phyloP scores from a whole-genome alignment of 1,284 basidiomycete genomes.

The Fomitiporia mediterranea region DNA sequence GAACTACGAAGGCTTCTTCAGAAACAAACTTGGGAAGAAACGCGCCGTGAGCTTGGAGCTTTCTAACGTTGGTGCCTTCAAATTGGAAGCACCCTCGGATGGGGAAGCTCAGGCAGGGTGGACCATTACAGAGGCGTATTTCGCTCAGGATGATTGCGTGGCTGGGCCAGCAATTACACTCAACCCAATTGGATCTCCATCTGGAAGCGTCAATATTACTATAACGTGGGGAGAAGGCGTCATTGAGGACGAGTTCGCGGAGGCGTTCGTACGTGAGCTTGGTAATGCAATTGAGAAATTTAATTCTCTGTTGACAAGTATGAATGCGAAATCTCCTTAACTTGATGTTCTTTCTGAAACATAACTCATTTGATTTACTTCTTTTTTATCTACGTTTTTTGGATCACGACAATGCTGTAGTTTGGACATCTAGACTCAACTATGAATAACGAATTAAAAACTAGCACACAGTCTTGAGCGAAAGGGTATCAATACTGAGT shows the following conservation, averaged over 20 bases:
- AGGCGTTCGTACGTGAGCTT: slow-evolving; percentile 29
- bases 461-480: no score
- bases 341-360: no score
- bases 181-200: slow-evolving; percentile 32
- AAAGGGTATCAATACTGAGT: no score
- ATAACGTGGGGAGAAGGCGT: slow-evolving; percentile 34
- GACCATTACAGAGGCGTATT: slow-evolving; percentile 27
- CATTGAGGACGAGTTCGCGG: slow-evolving; percentile 29
- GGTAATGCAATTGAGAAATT: not conserved
- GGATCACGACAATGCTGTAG: no score
- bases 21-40: slow-evolving; percentile 30
- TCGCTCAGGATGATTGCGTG: slow-evolving; percentile 32
- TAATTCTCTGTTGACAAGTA: no score
- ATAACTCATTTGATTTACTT: no score
- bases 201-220: slow-evolving; percentile 32
- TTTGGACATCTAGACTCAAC: no score
- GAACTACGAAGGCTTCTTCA: slow-evolving; percentile 30
- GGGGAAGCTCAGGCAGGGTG: slow-evolving; percentile 14
- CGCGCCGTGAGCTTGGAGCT: slow-evolving; percentile 31
- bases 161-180: slow-evolving; percentile 35
- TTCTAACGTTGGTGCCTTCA: slow-evolving; percentile 34
- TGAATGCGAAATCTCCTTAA: no score
- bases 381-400: no score
- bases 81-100: slow-evolving; percentile 4
- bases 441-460: no score